Evolutionary conservation across 2,329 filamentous ascomycete genomes (phyloP).

Genomic region (Calonectria hawksworthii): DNA sequence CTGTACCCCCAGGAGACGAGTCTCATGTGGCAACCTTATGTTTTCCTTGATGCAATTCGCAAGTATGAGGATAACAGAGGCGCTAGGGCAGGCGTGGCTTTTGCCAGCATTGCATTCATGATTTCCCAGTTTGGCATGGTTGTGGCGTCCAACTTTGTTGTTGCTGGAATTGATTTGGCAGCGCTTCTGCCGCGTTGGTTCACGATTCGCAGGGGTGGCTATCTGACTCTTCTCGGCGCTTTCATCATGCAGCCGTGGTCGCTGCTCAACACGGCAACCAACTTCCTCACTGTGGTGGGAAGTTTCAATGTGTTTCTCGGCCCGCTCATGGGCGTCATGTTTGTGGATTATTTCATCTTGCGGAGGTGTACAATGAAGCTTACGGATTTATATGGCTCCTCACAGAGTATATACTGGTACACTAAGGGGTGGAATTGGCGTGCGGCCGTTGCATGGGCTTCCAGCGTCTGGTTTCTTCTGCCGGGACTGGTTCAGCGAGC

Average conservation of each 20-base stretch:
- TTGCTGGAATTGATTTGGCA: constrained; percentile 17
- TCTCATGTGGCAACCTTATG: constrained; percentile 46
- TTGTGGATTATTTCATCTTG: constrained; percentile 42
- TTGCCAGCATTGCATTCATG: constrained; percentile 34
- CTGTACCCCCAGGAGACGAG: constrained; percentile 41
- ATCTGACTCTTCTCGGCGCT: constrained; percentile 24
- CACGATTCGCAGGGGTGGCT: constrained; percentile 11
- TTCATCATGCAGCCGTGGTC: constrained; percentile 44
- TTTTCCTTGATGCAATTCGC: constrained; percentile 39
- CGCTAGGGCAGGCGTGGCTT: constrained; percentile 24
- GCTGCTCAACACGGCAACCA: constrained; percentile 14
- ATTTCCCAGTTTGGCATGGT: constrained; percentile 31
- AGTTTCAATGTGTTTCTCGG: constrained; percentile 20
- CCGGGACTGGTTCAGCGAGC: constrained; percentile 43
- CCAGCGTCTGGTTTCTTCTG: constrained; percentile 31
- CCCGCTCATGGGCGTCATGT: constrained; percentile 19
- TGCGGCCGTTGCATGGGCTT: constrained; percentile 33
- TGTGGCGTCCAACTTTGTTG: constrained; percentile 21
- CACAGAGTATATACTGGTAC: constrained; percentile 43
- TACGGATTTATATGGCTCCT: constrained; percentile 42
- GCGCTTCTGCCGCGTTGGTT: constrained; percentile 19
- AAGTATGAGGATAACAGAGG: constrained; percentile 6
- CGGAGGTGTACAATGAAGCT: constrained; percentile 46
- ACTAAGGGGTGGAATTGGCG: constrained; percentile 40
- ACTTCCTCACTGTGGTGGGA: constrained; percentile 17